Evolutionary conservation across 306 rosid genomes (phyloP).

Genomic region (Dryas alaskensis): DNA sequence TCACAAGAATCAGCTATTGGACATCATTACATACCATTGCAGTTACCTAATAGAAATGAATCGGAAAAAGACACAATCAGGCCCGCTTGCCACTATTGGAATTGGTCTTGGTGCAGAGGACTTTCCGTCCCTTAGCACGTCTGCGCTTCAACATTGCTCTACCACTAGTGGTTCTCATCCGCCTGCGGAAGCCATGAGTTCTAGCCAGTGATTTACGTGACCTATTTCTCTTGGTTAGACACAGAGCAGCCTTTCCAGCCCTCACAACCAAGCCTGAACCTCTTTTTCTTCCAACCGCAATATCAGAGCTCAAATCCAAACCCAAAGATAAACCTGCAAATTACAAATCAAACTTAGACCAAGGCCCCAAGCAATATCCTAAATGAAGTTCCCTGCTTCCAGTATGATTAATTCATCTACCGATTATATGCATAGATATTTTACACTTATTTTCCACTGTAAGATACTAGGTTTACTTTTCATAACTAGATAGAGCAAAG

Average conservation of each 20-base stretch:
- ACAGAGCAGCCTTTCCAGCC: conserved; percentile 79
- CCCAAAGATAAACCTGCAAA: conserved; percentile 33
- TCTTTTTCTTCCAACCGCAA: conserved; percentile 47
- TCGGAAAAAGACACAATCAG: conserved; percentile 8
- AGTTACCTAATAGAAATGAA: conserved; percentile 25
- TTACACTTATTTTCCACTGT: too few relatives aligned
- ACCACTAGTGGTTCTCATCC: conserved; percentile 89
- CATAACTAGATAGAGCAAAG: background rate
- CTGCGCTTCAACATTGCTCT: conserved; percentile 75
- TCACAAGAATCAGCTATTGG: conserved; percentile 7
- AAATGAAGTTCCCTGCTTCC: background rate
- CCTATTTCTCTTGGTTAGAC: conserved; percentile 83
- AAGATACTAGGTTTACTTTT: background rate
- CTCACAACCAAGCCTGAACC: conserved; percentile 62
- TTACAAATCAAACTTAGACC: background rate
- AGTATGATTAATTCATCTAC: too few relatives aligned
- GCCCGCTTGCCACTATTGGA: conserved; percentile 68
- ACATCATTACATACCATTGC: conserved; percentile 16
- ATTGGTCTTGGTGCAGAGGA: conserved; percentile 83
- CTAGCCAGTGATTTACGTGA: conserved; percentile 86
- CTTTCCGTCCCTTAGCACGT: conserved; percentile 86
- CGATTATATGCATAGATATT: too few relatives aligned
- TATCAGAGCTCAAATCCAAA: conserved; percentile 44
- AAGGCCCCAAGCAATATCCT: background rate
- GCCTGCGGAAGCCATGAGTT: conserved; percentile 78